These are phyloP conservation scores for Lactifluus hygrophoroides DNA, from an alignment of 768 basidiomycete genomes.

Conservation along the genomic window DNA sequence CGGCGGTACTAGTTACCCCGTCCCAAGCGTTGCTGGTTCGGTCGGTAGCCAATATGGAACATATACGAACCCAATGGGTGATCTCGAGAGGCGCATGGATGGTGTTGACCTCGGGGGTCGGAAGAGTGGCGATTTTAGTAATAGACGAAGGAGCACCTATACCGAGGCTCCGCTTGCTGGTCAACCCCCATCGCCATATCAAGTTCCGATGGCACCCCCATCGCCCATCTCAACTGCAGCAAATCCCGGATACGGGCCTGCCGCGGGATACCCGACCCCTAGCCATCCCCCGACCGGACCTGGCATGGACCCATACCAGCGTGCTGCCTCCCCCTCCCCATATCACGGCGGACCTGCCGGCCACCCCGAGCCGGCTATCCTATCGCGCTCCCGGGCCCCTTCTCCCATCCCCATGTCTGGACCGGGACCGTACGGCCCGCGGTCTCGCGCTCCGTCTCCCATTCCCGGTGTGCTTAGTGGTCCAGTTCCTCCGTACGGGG, in stretches of 20 bases:
- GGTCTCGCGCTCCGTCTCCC: slow-evolving; percentile 44
- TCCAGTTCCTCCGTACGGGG: slow-evolving; percentile 6
- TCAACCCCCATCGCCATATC: slow-evolving; percentile 21
- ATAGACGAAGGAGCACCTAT: slow-evolving; percentile 16
- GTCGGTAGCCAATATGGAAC: slow-evolving; percentile 20
- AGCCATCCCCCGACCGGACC: slow-evolving; percentile 6
- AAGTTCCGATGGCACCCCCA: slow-evolving; percentile 12
- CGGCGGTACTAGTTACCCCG: slow-evolving; percentile 29
- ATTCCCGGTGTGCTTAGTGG: slow-evolving; percentile 35
- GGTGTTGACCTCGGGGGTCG: slow-evolving; percentile 13
- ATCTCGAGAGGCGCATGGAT: slow-evolving; percentile 34
- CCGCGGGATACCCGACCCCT: slow-evolving; percentile 6
- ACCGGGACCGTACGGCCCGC: slow-evolving; percentile 2
- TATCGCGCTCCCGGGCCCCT: slow-evolving; percentile 34
- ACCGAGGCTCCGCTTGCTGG: slow-evolving; percentile 20
- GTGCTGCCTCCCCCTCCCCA: slow-evolving; percentile 28
- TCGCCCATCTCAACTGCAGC: slow-evolving; percentile 4
- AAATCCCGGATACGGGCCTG: slow-evolving; percentile 13
- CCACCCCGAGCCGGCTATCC: slow-evolving; percentile 24
- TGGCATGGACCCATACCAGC: slow-evolving; percentile 13
- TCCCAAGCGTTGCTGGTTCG: not conserved
- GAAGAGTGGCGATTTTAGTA: slow-evolving; percentile 12
- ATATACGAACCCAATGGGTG: slow-evolving; percentile 22
- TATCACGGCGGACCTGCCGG: slow-evolving; percentile 32
- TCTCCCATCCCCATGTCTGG: slow-evolving; percentile 40